Percentiles rank a stretch among this genome's conserved stretches.
phyloP scores from a whole-genome alignment of 495 filamentous ascomycete species.

The Pyrenula massariospora region DNA sequence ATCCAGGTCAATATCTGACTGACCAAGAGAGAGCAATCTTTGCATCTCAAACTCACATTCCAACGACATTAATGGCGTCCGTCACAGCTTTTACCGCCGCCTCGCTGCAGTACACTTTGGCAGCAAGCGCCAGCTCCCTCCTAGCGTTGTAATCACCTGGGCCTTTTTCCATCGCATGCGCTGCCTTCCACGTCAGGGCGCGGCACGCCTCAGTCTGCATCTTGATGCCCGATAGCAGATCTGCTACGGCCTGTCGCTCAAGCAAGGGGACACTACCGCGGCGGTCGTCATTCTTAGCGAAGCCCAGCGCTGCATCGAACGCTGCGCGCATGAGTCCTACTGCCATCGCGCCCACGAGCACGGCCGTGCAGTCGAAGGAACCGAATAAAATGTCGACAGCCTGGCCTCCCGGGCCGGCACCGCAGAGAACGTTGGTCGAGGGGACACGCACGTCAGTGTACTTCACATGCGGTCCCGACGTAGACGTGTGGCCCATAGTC shows the following conservation, averaged over 20 bases:
- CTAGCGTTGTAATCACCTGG: conserved; percentile 25
- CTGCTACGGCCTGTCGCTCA: conserved; percentile 35
- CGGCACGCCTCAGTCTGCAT: conserved; percentile 40
- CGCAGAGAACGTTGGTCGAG: conserved; percentile 27
- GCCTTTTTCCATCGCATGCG: conserved; percentile 24
- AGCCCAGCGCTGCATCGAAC: conserved; percentile 37
- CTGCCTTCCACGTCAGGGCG: conserved; percentile 39
- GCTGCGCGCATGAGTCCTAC: conserved; percentile 40
- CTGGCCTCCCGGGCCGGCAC: conserved; percentile 25
- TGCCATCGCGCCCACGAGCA: conserved; percentile 39
- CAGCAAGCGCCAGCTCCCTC: conserved; percentile 32
- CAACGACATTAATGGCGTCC: conserved; percentile 35
- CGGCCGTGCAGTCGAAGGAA: conserved; percentile 31
- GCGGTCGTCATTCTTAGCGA: conserved; percentile 29
- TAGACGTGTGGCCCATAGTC: conserved; percentile 31
- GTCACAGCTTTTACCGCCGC: conserved; percentile 30
- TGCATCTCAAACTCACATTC: conserved; percentile 6
- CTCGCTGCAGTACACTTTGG: conserved; percentile 41
- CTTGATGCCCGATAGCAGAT: conserved; percentile 39
- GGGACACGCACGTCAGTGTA: conserved; percentile 38
- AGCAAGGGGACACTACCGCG: conserved; percentile 30
- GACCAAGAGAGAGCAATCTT: neutral
- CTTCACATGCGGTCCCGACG: conserved; percentile 30
- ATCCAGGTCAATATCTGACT: neutral
- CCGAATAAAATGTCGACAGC: conserved; percentile 13